phyloP scores from a whole-genome alignment of 2,329 filamentous ascomycete species.

The Ambrosiella xylebori region DNA sequence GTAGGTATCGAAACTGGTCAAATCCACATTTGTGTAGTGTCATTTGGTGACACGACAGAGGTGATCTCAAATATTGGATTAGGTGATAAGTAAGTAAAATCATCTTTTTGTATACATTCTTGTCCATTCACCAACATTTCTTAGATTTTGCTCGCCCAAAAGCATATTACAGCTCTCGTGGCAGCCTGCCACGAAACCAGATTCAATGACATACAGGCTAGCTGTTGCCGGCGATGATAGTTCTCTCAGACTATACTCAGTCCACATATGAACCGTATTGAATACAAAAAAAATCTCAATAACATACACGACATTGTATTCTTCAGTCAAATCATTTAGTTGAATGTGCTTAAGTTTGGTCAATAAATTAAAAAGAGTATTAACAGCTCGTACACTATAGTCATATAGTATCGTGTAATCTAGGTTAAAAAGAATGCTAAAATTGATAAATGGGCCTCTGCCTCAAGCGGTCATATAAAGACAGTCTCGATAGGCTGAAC shows the following conservation, averaged over 20 bases:
- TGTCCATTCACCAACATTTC: neutral
- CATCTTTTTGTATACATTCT: neutral
- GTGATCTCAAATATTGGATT: slow-evolving; percentile 6
- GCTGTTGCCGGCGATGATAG: slow-evolving; percentile 44
- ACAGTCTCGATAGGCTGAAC: too few relatives aligned
- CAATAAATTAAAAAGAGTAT: slow-evolving; percentile 7
- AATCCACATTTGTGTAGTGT: slow-evolving; percentile 17
- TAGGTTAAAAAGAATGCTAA: neutral
- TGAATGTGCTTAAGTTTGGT: neutral
- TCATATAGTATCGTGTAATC: neutral
- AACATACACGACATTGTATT: neutral
- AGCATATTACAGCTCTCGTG: slow-evolving; percentile 52
- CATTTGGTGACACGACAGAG: neutral
- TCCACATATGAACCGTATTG: slow-evolving; percentile 17
- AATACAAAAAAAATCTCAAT: slow-evolving; percentile 7
- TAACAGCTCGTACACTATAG: neutral
- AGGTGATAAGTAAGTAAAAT: slow-evolving; percentile 7
- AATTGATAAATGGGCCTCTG: neutral
- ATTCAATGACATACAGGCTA: slow-evolving; percentile 23
- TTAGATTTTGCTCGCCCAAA: slow-evolving; percentile 41
- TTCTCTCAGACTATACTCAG: slow-evolving; percentile 39
- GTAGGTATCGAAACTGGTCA: slow-evolving; percentile 40
- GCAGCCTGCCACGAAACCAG: slow-evolving; percentile 31
- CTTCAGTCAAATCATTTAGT: neutral
- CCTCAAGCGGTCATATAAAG: too few relatives aligned